These are phyloP conservation scores for Neurospora terricola DNA, from an alignment of 495 filamentous ascomycete genomes.

Conservation along the genomic window DNA sequence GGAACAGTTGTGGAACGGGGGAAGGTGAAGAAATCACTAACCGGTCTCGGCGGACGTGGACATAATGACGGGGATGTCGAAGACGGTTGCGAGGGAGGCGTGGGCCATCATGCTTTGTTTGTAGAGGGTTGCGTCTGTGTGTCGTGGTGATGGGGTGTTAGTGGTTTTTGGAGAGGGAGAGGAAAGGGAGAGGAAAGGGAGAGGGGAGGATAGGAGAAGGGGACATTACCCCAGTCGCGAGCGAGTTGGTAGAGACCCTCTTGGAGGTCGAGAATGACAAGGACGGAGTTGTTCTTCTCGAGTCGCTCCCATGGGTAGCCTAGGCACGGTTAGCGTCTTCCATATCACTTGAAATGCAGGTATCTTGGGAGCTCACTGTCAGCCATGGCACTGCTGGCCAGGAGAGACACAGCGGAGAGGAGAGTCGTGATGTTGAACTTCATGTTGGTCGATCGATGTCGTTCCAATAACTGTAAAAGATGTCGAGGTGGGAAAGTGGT, in stretches of 20 bases:
- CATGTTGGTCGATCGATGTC: constrained; percentile 6
- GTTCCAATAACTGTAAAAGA: neutral
- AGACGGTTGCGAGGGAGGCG: constrained; percentile 53
- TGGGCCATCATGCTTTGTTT: constrained; percentile 61
- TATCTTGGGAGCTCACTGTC: constrained; percentile 4
- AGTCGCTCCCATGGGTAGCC: constrained; percentile 15
- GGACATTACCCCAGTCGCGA: constrained; percentile 42
- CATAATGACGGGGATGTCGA: constrained; percentile 59
- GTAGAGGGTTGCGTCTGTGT: constrained; percentile 44
- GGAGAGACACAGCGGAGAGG: constrained; percentile 8
- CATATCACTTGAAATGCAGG: neutral
- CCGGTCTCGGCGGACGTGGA: constrained; percentile 55
- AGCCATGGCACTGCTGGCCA: constrained; percentile 10
- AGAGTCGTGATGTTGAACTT: constrained; percentile 4
- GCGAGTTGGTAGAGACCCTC: constrained; percentile 57
- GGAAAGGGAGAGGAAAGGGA: neutral
- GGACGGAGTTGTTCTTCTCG: constrained; percentile 22
- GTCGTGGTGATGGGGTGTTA: neutral
- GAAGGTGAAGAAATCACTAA: neutral
- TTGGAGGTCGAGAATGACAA: constrained; percentile 65
- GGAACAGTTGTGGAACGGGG: too few relatives aligned
- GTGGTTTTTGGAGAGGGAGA: neutral
- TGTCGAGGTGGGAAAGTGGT: neutral
- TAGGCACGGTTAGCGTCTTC: neutral
- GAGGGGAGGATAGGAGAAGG: neutral